phyloP scores from a whole-genome alignment of 257 asterid species.

The Solanum chaucha region DNA sequence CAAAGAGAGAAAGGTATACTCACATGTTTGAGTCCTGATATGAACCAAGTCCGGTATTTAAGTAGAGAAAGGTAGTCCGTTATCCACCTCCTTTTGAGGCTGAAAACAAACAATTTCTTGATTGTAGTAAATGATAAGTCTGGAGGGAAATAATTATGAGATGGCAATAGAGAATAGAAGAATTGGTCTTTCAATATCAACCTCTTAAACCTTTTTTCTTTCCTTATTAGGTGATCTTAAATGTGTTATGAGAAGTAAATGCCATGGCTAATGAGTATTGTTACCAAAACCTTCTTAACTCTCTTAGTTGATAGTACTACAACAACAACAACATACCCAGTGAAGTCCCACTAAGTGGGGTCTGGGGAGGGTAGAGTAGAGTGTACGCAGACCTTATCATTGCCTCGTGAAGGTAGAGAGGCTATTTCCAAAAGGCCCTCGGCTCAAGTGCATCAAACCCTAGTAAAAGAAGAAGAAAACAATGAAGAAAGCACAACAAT shows the following conservation, averaged over 20 bases:
- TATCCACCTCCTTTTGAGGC: background rate
- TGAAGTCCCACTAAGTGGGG: too few species aligned
- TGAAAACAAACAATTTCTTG: background rate
- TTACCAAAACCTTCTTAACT: background rate
- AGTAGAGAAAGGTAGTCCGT: background rate
- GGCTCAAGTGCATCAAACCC: too few species aligned
- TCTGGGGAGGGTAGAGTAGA: background rate
- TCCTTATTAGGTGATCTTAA: background rate
- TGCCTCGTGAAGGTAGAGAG: too few species aligned
- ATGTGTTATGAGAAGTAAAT: background rate
- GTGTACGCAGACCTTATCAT: too few species aligned
- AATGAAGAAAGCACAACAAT: too few species aligned
- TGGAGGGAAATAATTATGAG: background rate
- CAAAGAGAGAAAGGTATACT: background rate
- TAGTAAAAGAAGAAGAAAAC: too few species aligned
- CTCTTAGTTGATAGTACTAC: background rate
- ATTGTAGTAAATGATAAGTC: background rate
- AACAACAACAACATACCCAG: background rate
- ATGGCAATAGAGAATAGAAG: background rate
- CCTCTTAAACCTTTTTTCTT: background rate
- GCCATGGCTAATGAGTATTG: background rate
- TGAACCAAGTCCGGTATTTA: background rate
- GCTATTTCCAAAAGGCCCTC: too few species aligned
- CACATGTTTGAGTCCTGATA: background rate
- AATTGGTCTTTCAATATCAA: background rate